These are phyloP conservation scores for Musa troglodytarum DNA, from an alignment of 176 grass and related monocot genomes.

Conservation along the genomic window DNA sequence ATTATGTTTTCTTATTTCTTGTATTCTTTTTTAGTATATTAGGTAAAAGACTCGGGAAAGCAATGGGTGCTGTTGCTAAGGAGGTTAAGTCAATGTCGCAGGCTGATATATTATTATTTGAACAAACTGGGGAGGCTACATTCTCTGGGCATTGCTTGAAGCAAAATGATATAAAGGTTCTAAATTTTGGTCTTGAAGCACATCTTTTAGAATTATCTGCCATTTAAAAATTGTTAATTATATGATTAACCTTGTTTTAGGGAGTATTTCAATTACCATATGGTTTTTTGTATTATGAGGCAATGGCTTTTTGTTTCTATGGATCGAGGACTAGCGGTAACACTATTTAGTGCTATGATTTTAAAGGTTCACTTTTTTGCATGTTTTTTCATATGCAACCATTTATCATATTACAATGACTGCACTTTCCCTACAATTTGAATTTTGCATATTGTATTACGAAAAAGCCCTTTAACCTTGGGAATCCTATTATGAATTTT, in stretches of 20 bases:
- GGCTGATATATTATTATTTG: slow-evolving; percentile 75
- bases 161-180: slow-evolving; percentile 82
- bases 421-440: neutral
- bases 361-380: too few species aligned
- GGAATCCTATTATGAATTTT: too few species aligned
- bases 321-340: too few species aligned
- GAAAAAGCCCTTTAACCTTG: too few species aligned
- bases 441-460: neutral
- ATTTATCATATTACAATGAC: too few species aligned
- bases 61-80: slow-evolving; percentile 75
- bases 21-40: slow-evolving; percentile 41
- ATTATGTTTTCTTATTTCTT: slow-evolving; percentile 18
- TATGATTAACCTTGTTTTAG: too few species aligned
- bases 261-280: too few species aligned
- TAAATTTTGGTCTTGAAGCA: slow-evolving; percentile 9
- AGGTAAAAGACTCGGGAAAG: slow-evolving; percentile 90
- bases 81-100: slow-evolving; percentile 89
- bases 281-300: too few species aligned
- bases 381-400: too few species aligned
- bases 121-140: slow-evolving; percentile 62
- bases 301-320: too few species aligned
- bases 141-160: slow-evolving; percentile 79
- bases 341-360: too few species aligned
- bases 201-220: neutral
- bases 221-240: neutral